These are phyloP conservation scores for Alternaria sp. DNA, from an alignment of 2,329 filamentous ascomycete species.

Conservation along the genomic window DNA sequence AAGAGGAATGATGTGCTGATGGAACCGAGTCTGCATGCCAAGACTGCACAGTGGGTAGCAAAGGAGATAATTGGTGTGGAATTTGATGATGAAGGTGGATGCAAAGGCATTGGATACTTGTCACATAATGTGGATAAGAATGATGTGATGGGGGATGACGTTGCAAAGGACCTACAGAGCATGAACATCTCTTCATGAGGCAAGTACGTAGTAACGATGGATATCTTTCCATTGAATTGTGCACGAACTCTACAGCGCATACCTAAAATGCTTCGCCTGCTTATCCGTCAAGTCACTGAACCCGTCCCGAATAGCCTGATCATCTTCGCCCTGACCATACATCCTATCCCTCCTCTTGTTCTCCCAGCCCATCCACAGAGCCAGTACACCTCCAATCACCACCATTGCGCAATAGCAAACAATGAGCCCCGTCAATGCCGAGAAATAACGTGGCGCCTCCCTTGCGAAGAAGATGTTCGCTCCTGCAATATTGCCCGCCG, in stretches of 20 bases:
- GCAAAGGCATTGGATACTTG: conserved; percentile 45
- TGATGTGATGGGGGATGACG: not conserved
- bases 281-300: conserved; percentile 46
- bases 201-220: not conserved
- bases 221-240: not conserved
- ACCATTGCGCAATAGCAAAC: conserved; percentile 54
- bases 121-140: not conserved
- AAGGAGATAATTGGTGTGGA: conserved; percentile 46
- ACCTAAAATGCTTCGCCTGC: conserved; percentile 43
- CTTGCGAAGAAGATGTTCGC: conserved; percentile 56
- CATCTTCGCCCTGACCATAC: conserved; percentile 37
- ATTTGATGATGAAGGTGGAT: conserved; percentile 47
- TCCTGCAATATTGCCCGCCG: conserved; percentile 57
- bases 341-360: conserved; percentile 38
- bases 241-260: conserved; percentile 31
- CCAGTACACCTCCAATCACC: conserved; percentile 36
- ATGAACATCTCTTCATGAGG: not conserved
- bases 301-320: conserved; percentile 41
- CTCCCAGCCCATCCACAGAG: conserved; percentile 42
- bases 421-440: conserved; percentile 52
- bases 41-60: conserved; percentile 56
- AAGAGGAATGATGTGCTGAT: conserved; percentile 22
- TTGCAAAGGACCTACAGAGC: not conserved
- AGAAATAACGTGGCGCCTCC: conserved; percentile 54
- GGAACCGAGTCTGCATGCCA: conserved; percentile 52